A percentile compares a stretch with the other conserved stretches of the same genome.
These are phyloP conservation scores for Babesia bigemina DNA, from an alignment of 169 alveolate species.

Conservation along the genomic window DNA sequence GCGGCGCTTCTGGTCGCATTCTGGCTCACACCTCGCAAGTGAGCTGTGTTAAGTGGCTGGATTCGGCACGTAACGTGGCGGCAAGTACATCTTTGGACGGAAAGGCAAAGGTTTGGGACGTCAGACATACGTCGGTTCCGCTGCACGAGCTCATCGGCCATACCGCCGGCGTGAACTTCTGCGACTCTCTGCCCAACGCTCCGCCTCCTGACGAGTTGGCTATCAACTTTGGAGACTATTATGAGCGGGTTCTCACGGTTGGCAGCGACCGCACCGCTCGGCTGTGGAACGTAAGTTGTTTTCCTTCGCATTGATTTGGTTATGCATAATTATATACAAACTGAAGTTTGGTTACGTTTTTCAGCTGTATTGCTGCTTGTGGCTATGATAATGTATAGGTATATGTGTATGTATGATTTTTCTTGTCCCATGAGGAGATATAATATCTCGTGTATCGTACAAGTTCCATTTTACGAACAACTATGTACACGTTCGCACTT, in stretches of 20 bases:
- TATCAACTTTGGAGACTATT: constrained; percentile 40
- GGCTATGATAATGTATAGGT: not conserved
- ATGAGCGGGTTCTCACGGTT: constrained; percentile 33
- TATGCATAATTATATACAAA: not conserved
- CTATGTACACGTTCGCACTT: not conserved
- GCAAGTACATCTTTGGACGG: constrained; percentile 45
- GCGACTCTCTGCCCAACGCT: constrained; percentile 36
- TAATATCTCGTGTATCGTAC: not conserved
- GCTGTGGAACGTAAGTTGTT: constrained; percentile 59
- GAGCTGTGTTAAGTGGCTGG: constrained; percentile 47
- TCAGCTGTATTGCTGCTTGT: not conserved
- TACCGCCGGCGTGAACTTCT: constrained; percentile 57
- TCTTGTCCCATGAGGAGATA: not conserved
- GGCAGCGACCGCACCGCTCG: constrained; percentile 65
- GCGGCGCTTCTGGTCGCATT: constrained; percentile 13
- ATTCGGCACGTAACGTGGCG: constrained; percentile 7
- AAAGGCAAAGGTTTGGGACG: constrained; percentile 66
- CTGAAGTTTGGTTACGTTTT: not conserved
- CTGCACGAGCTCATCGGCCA: constrained; percentile 63
- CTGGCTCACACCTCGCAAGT: constrained; percentile 38
- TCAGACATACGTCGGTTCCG: constrained; percentile 51
- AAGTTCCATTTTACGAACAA: not conserved
- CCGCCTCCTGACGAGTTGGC: constrained; percentile 23
- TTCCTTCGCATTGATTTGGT: not conserved
- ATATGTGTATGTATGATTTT: not conserved